A percentile compares a stretch with the other conserved stretches of the same genome.
phyloP scores from a whole-genome alignment of 371 early-diverging fungal species.

The Mortierella sp. region DNA sequence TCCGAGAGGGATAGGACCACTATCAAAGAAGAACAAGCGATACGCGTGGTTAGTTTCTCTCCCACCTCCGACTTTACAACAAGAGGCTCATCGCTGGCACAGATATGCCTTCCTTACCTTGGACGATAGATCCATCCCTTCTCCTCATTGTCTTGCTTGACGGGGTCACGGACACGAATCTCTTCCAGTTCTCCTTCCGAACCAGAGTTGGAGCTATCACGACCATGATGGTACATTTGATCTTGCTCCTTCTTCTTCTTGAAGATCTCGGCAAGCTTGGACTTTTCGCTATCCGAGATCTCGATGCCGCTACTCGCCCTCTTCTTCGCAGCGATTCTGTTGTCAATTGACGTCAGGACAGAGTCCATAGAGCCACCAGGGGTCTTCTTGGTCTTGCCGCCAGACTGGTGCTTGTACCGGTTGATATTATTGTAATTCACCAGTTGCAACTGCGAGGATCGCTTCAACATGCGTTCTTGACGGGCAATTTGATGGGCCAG shows the following conservation, averaged over 20 bases:
- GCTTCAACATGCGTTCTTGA: constrained; percentile 23
- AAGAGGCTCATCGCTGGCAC: too few relatives aligned
- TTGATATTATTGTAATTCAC: constrained; percentile 2
- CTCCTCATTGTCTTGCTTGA: too few relatives aligned
- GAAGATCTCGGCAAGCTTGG: constrained; percentile 14
- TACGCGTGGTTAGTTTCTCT: not conserved
- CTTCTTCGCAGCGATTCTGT: not conserved
- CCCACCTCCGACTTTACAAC: too few relatives aligned
- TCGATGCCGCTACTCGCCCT: not conserved
- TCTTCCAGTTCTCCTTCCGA: too few relatives aligned
- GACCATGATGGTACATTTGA: too few relatives aligned
- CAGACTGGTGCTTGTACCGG: not conserved
- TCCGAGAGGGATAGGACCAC: constrained; percentile 17
- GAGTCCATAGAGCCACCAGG: not conserved
- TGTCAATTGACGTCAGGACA: not conserved
- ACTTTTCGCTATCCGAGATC: not conserved
- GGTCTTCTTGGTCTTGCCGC: not conserved
- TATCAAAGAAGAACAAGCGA: not conserved
- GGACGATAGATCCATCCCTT: constrained; percentile 6
- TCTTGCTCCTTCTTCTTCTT: constrained; percentile 8
- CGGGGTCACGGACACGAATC: too few relatives aligned
- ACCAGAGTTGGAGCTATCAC: too few relatives aligned
- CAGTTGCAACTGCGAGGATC: constrained; percentile 19
- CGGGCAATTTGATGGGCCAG: not conserved
- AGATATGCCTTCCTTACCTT: constrained; percentile 4